phyloP scores from a whole-genome alignment of 176 grass and related monocot species.

The Elaeis guineensis region DNA sequence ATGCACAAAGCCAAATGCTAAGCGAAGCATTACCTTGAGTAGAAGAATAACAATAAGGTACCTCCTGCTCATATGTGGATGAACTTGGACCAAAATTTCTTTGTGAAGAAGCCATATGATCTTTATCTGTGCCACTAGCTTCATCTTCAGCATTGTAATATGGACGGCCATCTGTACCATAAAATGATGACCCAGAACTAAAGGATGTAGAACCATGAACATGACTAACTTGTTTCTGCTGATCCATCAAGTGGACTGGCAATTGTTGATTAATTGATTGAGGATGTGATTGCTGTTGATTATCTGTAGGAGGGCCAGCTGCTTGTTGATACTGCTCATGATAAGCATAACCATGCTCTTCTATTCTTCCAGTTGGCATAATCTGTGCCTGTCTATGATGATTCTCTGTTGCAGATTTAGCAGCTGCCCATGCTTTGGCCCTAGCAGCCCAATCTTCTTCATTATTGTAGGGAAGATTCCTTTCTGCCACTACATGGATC shows the following conservation, averaged over 20 bases:
- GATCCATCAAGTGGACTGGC: constrained; percentile 35
- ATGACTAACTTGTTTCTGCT: constrained; percentile 54
- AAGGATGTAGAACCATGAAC: constrained; percentile 36
- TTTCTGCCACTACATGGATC: constrained; percentile 29
- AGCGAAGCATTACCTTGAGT: constrained; percentile 64
- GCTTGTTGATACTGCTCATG: constrained; percentile 46
- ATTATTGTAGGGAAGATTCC: constrained; percentile 24
- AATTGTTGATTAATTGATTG: constrained; percentile 40
- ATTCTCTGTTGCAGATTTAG: constrained; percentile 54
- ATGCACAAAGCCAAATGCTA: constrained; percentile 36
- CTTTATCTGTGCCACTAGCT: constrained; percentile 46
- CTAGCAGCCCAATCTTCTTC: constrained; percentile 81
- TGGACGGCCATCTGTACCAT: constrained; percentile 18
- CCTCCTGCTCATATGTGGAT: constrained; percentile 72
- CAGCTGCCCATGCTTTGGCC: constrained; percentile 76
- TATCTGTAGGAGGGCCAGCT: constrained; percentile 31
- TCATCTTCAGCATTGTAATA: constrained; percentile 35
- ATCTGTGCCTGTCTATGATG: constrained; percentile 33
- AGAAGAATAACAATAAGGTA: constrained; percentile 93
- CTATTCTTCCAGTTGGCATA: constrained; percentile 37
- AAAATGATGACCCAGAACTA: constrained; percentile 27
- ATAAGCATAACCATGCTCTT: constrained; percentile 37
- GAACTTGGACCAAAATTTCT: constrained; percentile 48
- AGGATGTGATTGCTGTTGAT: constrained; percentile 33
- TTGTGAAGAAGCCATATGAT: constrained; percentile 28